phyloP scores from a whole-genome alignment of 331 rosid species.

The Quercus phellos region DNA sequence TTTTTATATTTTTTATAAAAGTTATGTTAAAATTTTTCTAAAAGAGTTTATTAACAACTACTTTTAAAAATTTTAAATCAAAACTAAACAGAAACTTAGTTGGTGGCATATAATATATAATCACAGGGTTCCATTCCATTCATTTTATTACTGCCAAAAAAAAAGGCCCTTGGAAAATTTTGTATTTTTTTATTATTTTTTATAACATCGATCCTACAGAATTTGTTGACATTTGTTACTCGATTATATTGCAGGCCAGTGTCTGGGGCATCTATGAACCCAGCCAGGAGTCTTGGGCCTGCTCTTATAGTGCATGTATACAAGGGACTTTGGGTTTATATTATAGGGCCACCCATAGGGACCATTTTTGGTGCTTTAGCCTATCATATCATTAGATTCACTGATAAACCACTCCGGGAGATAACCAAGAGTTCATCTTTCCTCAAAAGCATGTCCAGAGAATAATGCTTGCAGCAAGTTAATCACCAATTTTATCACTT shows the following conservation, averaged over 20 bases:
- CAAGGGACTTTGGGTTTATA: conserved; percentile 27
- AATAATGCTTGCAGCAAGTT: neutral
- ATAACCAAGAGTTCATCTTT: conserved; percentile 25
- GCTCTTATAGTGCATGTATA: conserved; percentile 20
- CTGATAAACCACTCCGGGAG: conserved; percentile 30
- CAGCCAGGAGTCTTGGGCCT: conserved; percentile 29
- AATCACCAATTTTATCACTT: neutral
- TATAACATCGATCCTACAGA: too few species aligned
- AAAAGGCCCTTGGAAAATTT: neutral
- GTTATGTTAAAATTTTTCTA: accelerated
- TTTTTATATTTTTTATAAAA: too few species aligned
- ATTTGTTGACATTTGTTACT: neutral
- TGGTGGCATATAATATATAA: too few species aligned
- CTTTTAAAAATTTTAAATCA: too few species aligned
- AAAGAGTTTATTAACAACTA: too few species aligned
- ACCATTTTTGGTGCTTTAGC: conserved; percentile 25
- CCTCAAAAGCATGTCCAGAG: conserved; percentile 19
- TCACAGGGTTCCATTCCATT: too few species aligned
- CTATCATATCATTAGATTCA: conserved; percentile 27
- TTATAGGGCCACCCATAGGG: conserved; percentile 18
- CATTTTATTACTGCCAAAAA: too few species aligned
- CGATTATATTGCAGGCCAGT: conserved; percentile 20
- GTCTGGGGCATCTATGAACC: conserved; percentile 30
- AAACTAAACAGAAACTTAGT: too few species aligned
- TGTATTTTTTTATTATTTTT: too few species aligned